Evolutionary conservation across 257 asterid species (phyloP).

Genomic region (Solanum chiquidenum): DNA sequence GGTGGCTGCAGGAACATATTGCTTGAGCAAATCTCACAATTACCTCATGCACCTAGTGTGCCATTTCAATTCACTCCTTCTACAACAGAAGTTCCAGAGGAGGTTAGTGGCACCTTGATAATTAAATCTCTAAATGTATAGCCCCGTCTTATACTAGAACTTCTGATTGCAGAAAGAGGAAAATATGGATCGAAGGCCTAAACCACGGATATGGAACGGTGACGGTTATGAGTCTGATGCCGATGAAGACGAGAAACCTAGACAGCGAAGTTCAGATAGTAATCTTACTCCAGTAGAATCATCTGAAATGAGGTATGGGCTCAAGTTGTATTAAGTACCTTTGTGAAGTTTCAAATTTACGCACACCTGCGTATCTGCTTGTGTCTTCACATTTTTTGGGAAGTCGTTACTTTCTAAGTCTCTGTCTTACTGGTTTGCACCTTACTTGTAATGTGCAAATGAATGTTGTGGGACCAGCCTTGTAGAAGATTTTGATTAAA

Average conservation of each 20-base stretch:
- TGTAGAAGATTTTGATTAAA: neutral
- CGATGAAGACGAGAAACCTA: conserved; percentile 46
- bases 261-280: conserved; percentile 28
- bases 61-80: conserved; percentile 69
- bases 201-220: conserved; percentile 88
- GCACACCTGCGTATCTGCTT: neutral
- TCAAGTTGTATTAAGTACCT: neutral
- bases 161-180: conserved; percentile 49
- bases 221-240: conserved; percentile 62
- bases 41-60: conserved; percentile 77
- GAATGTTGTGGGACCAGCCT: neutral
- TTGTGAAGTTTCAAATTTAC: neutral
- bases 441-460: neutral
- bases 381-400: neutral
- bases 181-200: conserved; percentile 64
- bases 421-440: neutral
- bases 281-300: conserved; percentile 19
- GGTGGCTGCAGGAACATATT: conserved; percentile 52
- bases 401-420: neutral
- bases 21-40: conserved; percentile 61
- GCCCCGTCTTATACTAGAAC: conserved; percentile 2
- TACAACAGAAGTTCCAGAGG: conserved; percentile 55
- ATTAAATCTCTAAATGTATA: neutral
- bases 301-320: conserved; percentile 40
- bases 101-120: conserved; percentile 35